Base-by-base conservation (phyloP, 163 green algal genomes). In the Volvox carteri region DNA sequence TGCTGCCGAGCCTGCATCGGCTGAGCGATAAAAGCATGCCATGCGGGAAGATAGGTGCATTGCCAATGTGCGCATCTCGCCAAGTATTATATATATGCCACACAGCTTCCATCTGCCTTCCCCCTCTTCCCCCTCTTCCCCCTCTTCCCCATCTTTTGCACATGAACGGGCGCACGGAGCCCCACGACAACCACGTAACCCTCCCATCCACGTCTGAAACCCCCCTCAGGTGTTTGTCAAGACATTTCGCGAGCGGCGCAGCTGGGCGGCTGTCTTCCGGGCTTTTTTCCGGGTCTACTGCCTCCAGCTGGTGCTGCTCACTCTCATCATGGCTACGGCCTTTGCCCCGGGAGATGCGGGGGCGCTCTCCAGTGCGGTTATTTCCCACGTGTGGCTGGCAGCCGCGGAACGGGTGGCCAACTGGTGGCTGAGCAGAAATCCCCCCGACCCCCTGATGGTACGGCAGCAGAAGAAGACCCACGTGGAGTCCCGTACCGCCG, bases 251-350 rank as follows among this genome's bases (percentile, higher is more conserved):
- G 91, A 94, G 90, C 79, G 91, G 16, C 85, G 88, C 78, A 85
- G 65, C 73, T 92, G 85, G 86, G n/a, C 65, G 2, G 76, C 80
- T 33, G 44, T 93, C 21, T 90, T 87, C 50, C 90, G 89, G 46
- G 79, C 90, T 68, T 94, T 93, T 52, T 92, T 90, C 81, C 88
- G 91, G 33, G 86, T 94, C 33, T 93, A 90, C 78, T 68, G 60
- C 41, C 48, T 92, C 23, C 91, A 94, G 30, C 52, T 89, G 39
- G 41, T 92, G 35, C n/a, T 92, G 6, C 46, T 92, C 25, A 89
- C 92, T 39, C 30, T 89, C 14, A n/a, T 90, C 33, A 52, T 92
- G 25, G 89, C 89, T 42, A 35, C 68, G 5, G 84, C 84, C 52
- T 84, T 89, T 37, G 70, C 84, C 21, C 70, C 84, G 7, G 6